phyloP scores from a whole-genome alignment of 495 filamentous ascomycete genomes.

The Hamigera avellanea region DNA sequence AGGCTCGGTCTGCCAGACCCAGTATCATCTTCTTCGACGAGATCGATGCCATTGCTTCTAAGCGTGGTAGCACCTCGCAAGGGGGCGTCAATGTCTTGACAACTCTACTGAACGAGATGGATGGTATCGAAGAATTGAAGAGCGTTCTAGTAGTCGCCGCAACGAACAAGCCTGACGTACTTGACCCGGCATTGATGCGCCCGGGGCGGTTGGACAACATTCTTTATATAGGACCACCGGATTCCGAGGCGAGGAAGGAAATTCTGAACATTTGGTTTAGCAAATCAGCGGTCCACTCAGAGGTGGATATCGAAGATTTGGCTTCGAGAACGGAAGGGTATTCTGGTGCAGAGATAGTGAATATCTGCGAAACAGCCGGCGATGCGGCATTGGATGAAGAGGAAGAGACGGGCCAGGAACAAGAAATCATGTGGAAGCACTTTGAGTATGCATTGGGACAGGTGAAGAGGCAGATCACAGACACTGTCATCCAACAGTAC shows the following conservation, averaged over 20 bases:
- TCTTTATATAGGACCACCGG: constrained; percentile 83
- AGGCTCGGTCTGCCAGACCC: constrained; percentile 74
- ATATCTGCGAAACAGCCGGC: constrained; percentile 60
- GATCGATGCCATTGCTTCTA: constrained; percentile 84
- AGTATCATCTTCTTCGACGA: constrained; percentile 98
- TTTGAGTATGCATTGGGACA: constrained; percentile 50
- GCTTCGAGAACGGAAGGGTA: constrained; percentile 67
- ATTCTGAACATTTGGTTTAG: constrained; percentile 59
- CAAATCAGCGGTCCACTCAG: constrained; percentile 48
- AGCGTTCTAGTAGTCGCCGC: constrained; percentile 88
- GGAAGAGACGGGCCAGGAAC: constrained; percentile 31
- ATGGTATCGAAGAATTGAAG: constrained; percentile 77
- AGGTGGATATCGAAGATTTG: constrained; percentile 54
- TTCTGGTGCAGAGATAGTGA: constrained; percentile 81
- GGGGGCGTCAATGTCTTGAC: constrained; percentile 72
- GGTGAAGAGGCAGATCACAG: constrained; percentile 58
- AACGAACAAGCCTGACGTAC: constrained; percentile 77
- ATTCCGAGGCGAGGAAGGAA: constrained; percentile 59
- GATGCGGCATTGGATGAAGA: constrained; percentile 47
- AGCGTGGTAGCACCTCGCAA: constrained; percentile 43
- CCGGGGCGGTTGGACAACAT: constrained; percentile 81
- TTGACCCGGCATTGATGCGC: constrained; percentile 80
- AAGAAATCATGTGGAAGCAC: constrained; percentile 47
- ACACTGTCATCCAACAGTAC: constrained; percentile 52
- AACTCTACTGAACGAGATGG: constrained; percentile 90